Conservation (phyloP, 495 filamentous ascomycete genomes). For the Penicillium roqueforti region DNA sequence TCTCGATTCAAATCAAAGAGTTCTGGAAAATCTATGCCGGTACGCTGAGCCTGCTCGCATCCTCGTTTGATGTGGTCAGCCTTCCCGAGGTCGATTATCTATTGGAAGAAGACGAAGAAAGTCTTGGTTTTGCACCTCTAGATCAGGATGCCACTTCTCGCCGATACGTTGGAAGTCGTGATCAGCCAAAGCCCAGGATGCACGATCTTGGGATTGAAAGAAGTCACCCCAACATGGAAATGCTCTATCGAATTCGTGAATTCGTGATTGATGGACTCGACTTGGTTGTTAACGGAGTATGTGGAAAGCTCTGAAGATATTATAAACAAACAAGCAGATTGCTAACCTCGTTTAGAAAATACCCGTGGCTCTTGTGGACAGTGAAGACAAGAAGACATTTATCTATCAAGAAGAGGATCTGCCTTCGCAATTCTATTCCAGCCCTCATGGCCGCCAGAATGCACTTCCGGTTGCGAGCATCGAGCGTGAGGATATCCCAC, state of each 20-base stretch:
- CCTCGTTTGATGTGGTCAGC: slow-evolving; percentile 53
- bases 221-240: slow-evolving; percentile 63
- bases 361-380: slow-evolving; percentile 43
- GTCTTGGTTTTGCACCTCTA: slow-evolving; percentile 69
- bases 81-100: slow-evolving; percentile 62
- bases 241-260: slow-evolving; percentile 64
- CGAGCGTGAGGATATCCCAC: slow-evolving; percentile 44
- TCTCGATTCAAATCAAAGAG: slow-evolving; percentile 57
- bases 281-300: slow-evolving; percentile 52
- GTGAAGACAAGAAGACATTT: slow-evolving; percentile 49
- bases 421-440: slow-evolving; percentile 45
- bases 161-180: slow-evolving; percentile 43
- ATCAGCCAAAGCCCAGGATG: slow-evolving; percentile 50
- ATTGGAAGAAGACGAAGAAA: slow-evolving; percentile 73
- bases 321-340: not conserved
- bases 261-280: slow-evolving; percentile 62
- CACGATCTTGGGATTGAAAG: slow-evolving; percentile 53
- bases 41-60: slow-evolving; percentile 59
- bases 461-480: slow-evolving; percentile 38
- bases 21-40: slow-evolving; percentile 71
- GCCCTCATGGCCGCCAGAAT: slow-evolving; percentile 36
- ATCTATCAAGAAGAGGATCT: slow-evolving; percentile 55
- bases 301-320: slow-evolving; percentile 1
- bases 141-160: slow-evolving; percentile 45
- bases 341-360: slow-evolving; percentile 33